Evolutionary conservation across 495 filamentous ascomycete species (phyloP).

Genomic region (Hypoxylon cercidicola): DNA sequence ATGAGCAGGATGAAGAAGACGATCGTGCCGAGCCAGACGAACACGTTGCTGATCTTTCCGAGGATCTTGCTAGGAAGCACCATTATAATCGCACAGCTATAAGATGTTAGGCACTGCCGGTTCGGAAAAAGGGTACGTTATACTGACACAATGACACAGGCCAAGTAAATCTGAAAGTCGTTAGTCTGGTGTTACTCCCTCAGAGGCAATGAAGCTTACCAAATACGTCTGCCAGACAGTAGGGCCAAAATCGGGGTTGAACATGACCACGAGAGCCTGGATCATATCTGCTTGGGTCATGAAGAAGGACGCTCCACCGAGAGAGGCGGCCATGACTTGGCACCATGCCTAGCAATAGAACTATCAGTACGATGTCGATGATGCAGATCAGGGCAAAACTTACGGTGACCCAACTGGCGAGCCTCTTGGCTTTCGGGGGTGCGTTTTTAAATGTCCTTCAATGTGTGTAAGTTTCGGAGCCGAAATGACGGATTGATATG

Average conservation of each 20-base stretch:
- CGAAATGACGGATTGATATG: not conserved
- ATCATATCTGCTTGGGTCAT: conserved; percentile 19
- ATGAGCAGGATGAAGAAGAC: conserved; percentile 14
- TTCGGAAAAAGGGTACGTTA: not conserved
- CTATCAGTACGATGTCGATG: conserved; percentile 1
- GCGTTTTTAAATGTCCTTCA: conserved; percentile 6
- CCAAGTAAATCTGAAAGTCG: conserved; percentile 8
- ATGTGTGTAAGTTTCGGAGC: not conserved
- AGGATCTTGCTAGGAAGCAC: conserved; percentile 17
- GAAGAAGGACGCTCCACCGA: conserved; percentile 15
- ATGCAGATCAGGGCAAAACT: not conserved
- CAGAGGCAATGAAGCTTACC: not conserved
- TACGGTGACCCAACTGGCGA: conserved; percentile 11
- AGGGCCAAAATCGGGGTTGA: conserved; percentile 12
- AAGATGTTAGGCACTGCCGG: not conserved
- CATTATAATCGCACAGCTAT: conserved; percentile 10
- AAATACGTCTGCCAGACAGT: conserved; percentile 9
- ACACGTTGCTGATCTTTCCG: conserved; percentile 9
- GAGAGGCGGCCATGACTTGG: conserved; percentile 8
- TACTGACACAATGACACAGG: conserved; percentile 13
- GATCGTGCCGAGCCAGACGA: conserved; percentile 8
- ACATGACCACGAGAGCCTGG: conserved; percentile 15
- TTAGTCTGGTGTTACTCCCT: not conserved
- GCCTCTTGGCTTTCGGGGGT: conserved; percentile 2
- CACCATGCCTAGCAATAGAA: conserved; percentile 9